A percentile compares a stretch with the other conserved stretches of the same genome.
phyloP scores from a whole-genome alignment of 768 basidiomycete species.

The Pisolithus marmoratus region DNA sequence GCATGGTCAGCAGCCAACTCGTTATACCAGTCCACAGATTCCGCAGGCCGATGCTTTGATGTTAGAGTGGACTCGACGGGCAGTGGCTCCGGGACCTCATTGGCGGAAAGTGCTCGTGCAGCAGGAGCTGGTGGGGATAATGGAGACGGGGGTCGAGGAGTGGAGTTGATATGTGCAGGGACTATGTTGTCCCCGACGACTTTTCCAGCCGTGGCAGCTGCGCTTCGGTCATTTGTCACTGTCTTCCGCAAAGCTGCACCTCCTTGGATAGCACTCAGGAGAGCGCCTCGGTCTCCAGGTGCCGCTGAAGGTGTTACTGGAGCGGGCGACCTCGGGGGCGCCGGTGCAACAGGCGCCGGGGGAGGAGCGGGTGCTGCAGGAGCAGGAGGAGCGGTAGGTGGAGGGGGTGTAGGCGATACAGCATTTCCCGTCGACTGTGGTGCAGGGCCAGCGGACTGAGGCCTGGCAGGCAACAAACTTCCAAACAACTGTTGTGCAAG shows the following conservation, averaged over 20 bases:
- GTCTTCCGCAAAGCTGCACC: conserved; percentile 69
- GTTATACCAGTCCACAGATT: conserved; percentile 90
- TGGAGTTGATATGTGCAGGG: conserved; percentile 59
- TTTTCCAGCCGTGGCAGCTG: conserved; percentile 58
- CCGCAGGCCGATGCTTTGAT: conserved; percentile 44
- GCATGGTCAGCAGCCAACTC: conserved; percentile 59
- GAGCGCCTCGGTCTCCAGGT: conserved; percentile 52
- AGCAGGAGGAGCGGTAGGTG: conserved; percentile 24
- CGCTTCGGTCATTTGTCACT: conserved; percentile 81
- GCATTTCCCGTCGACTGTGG: conserved; percentile 15
- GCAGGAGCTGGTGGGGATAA: conserved; percentile 12
- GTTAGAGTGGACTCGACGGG: conserved; percentile 12
- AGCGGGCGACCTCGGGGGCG: conserved; percentile 29
- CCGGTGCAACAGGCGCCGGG: conserved; percentile 28
- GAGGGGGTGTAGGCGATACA: conserved; percentile 5
- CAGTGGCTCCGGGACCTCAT: conserved; percentile 2
- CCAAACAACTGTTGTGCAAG: conserved; percentile 82
- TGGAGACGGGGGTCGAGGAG: conserved; percentile 32
- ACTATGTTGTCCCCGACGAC: conserved; percentile 74
- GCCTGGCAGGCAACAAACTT: conserved; percentile 53
- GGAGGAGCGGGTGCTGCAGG: conserved; percentile 28
- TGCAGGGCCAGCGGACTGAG: conserved; percentile 46
- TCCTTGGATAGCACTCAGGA: conserved; percentile 75
- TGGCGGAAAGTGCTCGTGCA: conserved; percentile 4
- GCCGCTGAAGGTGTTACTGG: conserved; percentile 27